Evolutionary conservation across 257 asterid genomes (phyloP), one percentile per base, ranked within the genome.

Genomic region (Ajuga chamaepitys): DNA sequence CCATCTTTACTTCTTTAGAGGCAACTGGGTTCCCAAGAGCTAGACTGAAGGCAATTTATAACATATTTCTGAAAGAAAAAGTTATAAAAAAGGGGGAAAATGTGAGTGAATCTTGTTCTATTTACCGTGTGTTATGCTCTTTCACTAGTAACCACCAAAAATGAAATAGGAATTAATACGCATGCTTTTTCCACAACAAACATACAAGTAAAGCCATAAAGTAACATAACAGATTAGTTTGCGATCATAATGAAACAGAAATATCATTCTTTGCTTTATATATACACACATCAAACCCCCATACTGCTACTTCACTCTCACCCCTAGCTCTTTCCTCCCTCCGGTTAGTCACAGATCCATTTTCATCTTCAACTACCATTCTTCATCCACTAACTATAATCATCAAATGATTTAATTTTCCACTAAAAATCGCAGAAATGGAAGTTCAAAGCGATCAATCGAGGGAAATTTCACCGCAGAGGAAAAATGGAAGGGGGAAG

Each of bases 401-500:
- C 5, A 5, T 30, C n/a, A n/a, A n/a, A n/a, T 30, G 37, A 30
- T 30, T 30, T 30, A 0, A 2, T 28, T 30, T 64, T 24, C 61
- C 51, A 55, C 16, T 45, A n/a, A 16, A 2, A 28, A 28, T 28
- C 34, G 77, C 53, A 72, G 70, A 18, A 17, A 86, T 92, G 97
- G 93, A 82, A 7, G 72, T 74, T 62, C 83, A 74, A 58, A 85
- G 87, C 72, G 95, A 81, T 55, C 81, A 66, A 75, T 78, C 93
- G 16, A 75, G 88, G 55, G 98, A 89, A 70, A 64, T 71, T 65
- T 87, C 96, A 3, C 88, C 87, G 5, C 81, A 80, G 77, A 84
- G 86, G 74, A 89, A 75, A 65, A 69, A 74, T 18, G 88, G 95
- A 25, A 77, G 98, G 72, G 98, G 98, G 11, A 92, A 92, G 79